Conservation (phyloP, 2,329 filamentous ascomycete genomes). For the Alternaria solani region DNA sequence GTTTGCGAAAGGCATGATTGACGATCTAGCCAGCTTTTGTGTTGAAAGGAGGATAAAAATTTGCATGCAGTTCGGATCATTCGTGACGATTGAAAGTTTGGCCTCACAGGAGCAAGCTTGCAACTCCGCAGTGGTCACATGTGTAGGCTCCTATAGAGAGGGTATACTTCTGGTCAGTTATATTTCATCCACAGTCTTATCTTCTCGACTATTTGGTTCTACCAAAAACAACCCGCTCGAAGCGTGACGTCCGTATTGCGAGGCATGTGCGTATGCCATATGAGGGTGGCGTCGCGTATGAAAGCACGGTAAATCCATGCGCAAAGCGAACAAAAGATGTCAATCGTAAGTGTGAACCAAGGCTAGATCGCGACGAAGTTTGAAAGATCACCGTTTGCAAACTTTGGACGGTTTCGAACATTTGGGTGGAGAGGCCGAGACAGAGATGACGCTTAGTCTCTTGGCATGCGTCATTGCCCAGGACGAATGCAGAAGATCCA, state of each 20-base stretch:
- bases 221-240: not conserved
- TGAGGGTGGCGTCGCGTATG: not conserved
- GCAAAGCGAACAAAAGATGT: not conserved
- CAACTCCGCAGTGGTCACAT: not conserved
- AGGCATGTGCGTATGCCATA: not conserved
- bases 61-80: too few species aligned
- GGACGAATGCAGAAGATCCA: not conserved
- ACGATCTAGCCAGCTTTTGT: not conserved
- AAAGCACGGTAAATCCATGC: not conserved
- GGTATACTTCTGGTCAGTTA: not conserved
- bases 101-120: not conserved
- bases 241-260: not conserved
- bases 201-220: not conserved
- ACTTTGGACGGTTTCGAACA: not conserved
- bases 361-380: not conserved
- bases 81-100: not conserved
- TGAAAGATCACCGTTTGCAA: not conserved
- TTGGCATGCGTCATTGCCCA: not conserved
- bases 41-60: not conserved
- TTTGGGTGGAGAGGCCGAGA: not conserved
- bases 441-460: not conserved
- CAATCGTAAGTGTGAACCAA: not conserved
- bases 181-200: not conserved
- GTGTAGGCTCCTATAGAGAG: not conserved
- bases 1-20: not conserved